Evolutionary conservation across 164 flowering plant genomes (phyloP), one percentile per base, ranked within the genome.

Genomic region (Protea cynaroides): DNA sequence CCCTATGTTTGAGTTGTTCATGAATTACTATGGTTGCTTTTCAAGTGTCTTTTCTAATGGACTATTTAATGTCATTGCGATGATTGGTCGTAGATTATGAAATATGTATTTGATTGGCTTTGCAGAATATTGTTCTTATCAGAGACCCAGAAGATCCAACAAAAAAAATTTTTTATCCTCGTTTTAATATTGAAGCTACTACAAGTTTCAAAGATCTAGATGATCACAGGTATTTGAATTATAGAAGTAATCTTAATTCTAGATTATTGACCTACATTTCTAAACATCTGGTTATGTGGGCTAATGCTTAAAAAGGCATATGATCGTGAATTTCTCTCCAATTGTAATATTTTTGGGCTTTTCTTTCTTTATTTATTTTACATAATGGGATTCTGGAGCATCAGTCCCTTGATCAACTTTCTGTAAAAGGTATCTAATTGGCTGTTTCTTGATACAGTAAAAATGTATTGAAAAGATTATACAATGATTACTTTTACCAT

Each of bases 121-220:
- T 74, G 82, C 92, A 94, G 99, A 88, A 94, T 72, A 71, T 94
- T 72, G 97, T 87, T 65, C 97, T 94, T 54, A 85, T 94, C 57
- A 83, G 87, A 80, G 99, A 94, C 75, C 86, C 86, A 21, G 96
- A 94, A 72, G 84, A 89, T 81, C 65, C 86, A 52, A 79, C 79
- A 63, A 86, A 81, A 50, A n/a, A n/a, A n/a, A n/a, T n/a, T n/a
- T 94, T 87, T 69, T 89, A 94, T 71, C 99, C 99, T 61, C 96
- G 99, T 49, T 91, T 94, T 75, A 89, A 88, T 74, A 74, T 94
- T 71, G 99, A 94, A 72, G 97, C 91, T 62, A 88, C 95, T 34
- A 81, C 89, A 34, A 89, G 87, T 75, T 94, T 94, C 56, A 76
- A 74, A 38, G 90, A 85, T 74, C 77, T 94, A 70, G 97, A 94